A percentile compares a stretch with the other conserved stretches of the same genome.
phyloP scores from a whole-genome alignment of 2,329 filamentous ascomycete species.

The Botrytis aclada region DNA sequence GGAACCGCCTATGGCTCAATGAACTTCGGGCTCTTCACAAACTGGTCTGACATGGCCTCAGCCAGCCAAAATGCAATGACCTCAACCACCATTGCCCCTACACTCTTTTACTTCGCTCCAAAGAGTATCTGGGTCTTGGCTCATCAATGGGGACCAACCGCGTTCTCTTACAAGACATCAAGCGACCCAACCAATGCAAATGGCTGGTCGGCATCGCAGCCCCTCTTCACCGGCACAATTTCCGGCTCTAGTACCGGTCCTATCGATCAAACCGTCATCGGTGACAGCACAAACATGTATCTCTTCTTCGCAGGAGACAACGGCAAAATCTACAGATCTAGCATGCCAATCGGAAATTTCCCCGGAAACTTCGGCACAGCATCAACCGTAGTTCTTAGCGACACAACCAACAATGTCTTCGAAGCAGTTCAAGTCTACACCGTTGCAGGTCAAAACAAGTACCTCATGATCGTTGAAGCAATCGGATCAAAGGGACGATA shows the following conservation, averaged over 20 bases:
- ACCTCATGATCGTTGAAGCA: neutral
- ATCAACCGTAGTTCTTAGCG: neutral
- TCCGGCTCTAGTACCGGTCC: neutral
- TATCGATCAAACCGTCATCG: neutral
- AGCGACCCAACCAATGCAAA: neutral
- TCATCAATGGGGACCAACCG: neutral
- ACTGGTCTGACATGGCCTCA: neutral
- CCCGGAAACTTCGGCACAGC: neutral
- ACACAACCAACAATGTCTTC: neutral
- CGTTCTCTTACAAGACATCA: neutral
- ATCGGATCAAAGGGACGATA: neutral
- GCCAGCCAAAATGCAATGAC: neutral
- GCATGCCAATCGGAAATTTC: neutral
- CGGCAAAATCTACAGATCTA: neutral
- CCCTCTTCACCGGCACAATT: neutral
- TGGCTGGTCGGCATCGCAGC: neutral
- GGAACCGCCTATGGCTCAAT: neutral
- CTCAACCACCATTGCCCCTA: neutral
- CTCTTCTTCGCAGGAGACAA: neutral
- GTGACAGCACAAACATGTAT: neutral
- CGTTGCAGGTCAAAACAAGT: neutral
- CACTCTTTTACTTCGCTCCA: neutral
- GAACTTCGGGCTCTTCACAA: neutral
- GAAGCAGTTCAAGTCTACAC: neutral
- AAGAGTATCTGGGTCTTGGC: neutral